Conservation (phyloP, 805 yeast genomes). For the Jamesozyma gamospora region DNA sequence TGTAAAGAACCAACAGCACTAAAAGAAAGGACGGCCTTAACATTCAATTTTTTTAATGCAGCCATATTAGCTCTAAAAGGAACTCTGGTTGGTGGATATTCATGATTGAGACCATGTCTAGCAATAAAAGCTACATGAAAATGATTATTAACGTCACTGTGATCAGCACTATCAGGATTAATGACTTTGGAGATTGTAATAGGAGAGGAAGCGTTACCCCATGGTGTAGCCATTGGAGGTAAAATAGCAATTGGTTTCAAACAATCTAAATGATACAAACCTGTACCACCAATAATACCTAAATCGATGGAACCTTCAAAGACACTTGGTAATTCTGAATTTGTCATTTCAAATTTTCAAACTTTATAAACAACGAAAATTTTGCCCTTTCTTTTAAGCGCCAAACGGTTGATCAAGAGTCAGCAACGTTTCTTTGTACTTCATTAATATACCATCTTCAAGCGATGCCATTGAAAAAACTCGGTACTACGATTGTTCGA, state of each 20-base stretch:
- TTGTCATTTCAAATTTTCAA: constrained; percentile 13
- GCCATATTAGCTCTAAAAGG: constrained; percentile 94
- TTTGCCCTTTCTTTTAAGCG: too few relatives aligned
- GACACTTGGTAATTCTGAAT: constrained; percentile 15
- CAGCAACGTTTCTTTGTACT: too few relatives aligned
- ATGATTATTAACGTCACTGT: constrained; percentile 33
- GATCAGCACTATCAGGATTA: constrained; percentile 3
- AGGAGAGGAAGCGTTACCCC: constrained; percentile 95
- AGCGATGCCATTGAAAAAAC: too few relatives aligned
- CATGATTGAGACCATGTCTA: constrained; percentile 88
- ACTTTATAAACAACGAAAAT: too few relatives aligned
- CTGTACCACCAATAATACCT: constrained; percentile 96
- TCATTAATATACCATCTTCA: too few relatives aligned
- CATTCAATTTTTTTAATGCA: constrained; percentile 81
- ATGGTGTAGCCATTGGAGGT: constrained; percentile 73
- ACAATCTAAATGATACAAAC: constrained; percentile 79
- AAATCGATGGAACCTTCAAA: constrained; percentile 42
- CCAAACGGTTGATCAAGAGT: too few relatives aligned
- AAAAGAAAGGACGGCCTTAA: constrained; percentile 80
- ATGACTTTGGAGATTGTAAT: constrained; percentile 79
- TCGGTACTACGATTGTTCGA: too few relatives aligned
- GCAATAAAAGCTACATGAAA: constrained; percentile 89
- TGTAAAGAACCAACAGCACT: constrained; percentile 94
- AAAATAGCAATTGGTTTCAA: constrained; percentile 78
- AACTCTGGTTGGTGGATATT: constrained; percentile 81